Percentiles rank a stretch among this genome's conserved stretches.
Evolutionary conservation across 345 rosid genomes (phyloP).

Genomic region (Pseudoturritis turrita): DNA sequence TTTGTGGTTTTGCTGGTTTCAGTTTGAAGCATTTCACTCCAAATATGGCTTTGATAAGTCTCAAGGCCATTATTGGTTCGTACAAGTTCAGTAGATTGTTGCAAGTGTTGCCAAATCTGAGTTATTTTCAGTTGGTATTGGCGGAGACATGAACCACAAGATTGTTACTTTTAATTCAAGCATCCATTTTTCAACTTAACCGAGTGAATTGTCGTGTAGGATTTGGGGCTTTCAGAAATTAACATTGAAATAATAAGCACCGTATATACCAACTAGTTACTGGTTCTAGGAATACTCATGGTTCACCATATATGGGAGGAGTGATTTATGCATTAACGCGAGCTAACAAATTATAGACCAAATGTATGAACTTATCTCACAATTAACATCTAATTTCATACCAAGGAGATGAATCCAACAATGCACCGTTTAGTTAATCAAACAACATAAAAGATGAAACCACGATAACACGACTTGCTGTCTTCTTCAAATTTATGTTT

Average conservation of each 20-base stretch:
- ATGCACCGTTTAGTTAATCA: neutral
- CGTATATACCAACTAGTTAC: too few relatives aligned
- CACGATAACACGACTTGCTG: neutral
- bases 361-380: too few relatives aligned
- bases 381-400: neutral
- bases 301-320: too few relatives aligned
- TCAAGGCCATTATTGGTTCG: neutral
- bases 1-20: neutral
- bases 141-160: neutral
- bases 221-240: neutral
- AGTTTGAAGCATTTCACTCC: neutral
- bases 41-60: neutral
- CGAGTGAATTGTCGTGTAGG: neutral
- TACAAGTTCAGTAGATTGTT: neutral
- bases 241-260: too few relatives aligned
- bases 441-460: neutral
- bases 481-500: too few relatives aligned
- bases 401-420: neutral
- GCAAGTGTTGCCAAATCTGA: too few relatives aligned
- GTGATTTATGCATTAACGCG: too few relatives aligned
- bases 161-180: too few relatives aligned
- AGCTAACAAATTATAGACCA: too few relatives aligned
- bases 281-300: too few relatives aligned
- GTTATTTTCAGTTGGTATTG: too few relatives aligned
- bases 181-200: neutral